phyloP scores from a whole-genome alignment of 495 filamentous ascomycete species.

The Neurospora cerealis region DNA sequence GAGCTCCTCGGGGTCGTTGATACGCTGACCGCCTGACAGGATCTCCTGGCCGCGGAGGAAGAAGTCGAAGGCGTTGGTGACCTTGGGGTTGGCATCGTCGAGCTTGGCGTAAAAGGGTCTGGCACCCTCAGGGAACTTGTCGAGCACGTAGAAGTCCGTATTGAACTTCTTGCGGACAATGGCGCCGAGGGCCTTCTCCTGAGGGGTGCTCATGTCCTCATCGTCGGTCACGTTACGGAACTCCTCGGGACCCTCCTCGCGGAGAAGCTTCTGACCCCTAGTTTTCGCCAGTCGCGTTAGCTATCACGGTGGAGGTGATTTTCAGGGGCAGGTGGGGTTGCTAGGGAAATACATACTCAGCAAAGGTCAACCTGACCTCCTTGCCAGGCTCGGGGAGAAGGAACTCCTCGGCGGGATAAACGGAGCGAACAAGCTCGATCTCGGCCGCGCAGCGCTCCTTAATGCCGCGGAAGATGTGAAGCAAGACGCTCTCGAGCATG shows the following conservation, averaged over 20 bases:
- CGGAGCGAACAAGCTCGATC: slow-evolving; percentile 56
- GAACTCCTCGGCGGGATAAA: slow-evolving; percentile 49
- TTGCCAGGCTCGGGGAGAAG: slow-evolving; percentile 52
- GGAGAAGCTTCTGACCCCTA: slow-evolving; percentile 61
- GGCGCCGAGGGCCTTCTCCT: slow-evolving; percentile 85
- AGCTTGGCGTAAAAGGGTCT: slow-evolving; percentile 89
- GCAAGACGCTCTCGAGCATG: slow-evolving; percentile 73
- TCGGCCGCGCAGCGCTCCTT: slow-evolving; percentile 56
- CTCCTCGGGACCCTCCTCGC: slow-evolving; percentile 67
- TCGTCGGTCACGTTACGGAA: slow-evolving; percentile 56
- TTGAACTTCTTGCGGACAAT: slow-evolving; percentile 73
- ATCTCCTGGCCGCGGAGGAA: slow-evolving; percentile 90
- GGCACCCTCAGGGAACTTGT: slow-evolving; percentile 79
- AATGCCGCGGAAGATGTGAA: slow-evolving; percentile 77
- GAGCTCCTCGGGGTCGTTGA: slow-evolving; percentile 62
- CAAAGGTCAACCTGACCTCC: slow-evolving; percentile 65
- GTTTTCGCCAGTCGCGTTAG: neutral
- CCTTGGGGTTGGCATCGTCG: slow-evolving; percentile 52
- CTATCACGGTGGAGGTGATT: neutral
- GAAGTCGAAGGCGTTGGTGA: slow-evolving; percentile 85
- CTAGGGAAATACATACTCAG: slow-evolving; percentile 36
- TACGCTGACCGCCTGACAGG: slow-evolving; percentile 77
- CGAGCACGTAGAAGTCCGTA: slow-evolving; percentile 86
- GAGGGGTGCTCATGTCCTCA: slow-evolving; percentile 72
- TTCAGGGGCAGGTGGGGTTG: neutral